phyloP scores from a whole-genome alignment of 352 stramenopile species.

The Phytophthora uliginosa region DNA sequence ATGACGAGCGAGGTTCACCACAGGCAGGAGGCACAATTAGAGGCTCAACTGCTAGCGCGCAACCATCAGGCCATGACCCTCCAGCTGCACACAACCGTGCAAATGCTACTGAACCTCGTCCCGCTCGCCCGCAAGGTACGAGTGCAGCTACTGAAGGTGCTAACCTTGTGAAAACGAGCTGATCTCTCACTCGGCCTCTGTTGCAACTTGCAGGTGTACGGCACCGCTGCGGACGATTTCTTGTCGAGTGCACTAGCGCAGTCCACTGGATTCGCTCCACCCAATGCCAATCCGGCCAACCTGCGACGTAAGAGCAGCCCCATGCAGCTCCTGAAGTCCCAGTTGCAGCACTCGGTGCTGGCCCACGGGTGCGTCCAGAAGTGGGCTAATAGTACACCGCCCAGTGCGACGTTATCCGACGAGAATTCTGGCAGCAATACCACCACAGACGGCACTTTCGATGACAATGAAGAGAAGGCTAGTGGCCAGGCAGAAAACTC shows the following conservation, averaged over 20 bases:
- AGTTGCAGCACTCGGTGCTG: conserved; percentile 64
- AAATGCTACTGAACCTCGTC: conserved; percentile 80
- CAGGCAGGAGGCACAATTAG: conserved; percentile 66
- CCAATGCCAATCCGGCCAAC: not conserved
- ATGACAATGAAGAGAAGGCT: conserved; percentile 18
- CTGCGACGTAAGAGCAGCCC: conserved; percentile 33
- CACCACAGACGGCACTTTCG: not conserved
- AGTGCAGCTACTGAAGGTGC: not conserved
- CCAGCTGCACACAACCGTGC: conserved; percentile 78
- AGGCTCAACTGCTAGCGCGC: conserved; percentile 61
- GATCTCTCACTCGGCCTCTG: not conserved
- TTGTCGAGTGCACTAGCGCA: conserved; percentile 65
- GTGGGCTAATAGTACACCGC: conserved; percentile 51
- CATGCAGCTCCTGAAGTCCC: conserved; percentile 56
- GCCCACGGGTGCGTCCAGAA: conserved; percentile 65
- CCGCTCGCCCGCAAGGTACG: conserved; percentile 65
- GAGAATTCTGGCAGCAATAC: conserved; percentile 11
- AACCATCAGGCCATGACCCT: conserved; percentile 80
- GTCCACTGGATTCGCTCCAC: conserved; percentile 37
- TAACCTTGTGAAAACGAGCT: not conserved
- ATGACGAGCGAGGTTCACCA: conserved; percentile 52
- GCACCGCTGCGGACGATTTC: conserved; percentile 65
- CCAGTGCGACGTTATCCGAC: conserved; percentile 14
- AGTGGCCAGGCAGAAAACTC: conserved; percentile 1
- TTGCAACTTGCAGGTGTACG: conserved; percentile 58